These are phyloP conservation scores for Nicotiana benthamiana DNA, from an alignment of 257 asterid species.

Conservation along the genomic window DNA sequence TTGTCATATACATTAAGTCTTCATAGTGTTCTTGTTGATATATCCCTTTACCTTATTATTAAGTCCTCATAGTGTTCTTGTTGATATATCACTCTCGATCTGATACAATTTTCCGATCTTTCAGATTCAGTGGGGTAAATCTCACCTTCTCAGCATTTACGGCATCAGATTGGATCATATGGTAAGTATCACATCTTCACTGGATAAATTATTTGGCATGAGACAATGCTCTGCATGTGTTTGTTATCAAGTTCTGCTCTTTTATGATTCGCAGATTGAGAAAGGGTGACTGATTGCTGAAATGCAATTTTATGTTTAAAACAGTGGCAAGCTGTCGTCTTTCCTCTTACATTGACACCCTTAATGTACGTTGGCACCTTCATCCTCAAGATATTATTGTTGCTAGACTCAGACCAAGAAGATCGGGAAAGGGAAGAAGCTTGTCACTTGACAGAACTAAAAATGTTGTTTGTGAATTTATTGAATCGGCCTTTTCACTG, in stretches of 20 bases:
- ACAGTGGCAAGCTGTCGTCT: slow-evolving; percentile 92
- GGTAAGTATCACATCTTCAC: slow-evolving; percentile 37
- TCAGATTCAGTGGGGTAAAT: slow-evolving; percentile 55
- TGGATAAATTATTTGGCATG: neutral
- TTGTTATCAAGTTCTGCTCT: slow-evolving; percentile 25
- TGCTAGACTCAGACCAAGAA: slow-evolving; percentile 32
- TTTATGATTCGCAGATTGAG: slow-evolving; percentile 43
- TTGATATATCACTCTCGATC: neutral
- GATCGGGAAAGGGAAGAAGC: slow-evolving; percentile 29
- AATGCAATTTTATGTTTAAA: slow-evolving; percentile 59
- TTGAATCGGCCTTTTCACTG: slow-evolving; percentile 31
- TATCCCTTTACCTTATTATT: neutral
- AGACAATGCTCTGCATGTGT: slow-evolving; percentile 9
- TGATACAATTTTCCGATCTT: slow-evolving; percentile 6
- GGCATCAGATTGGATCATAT: slow-evolving; percentile 72
- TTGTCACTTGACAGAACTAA: slow-evolving; percentile 23
- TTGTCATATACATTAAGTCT: neutral
- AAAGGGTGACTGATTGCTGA: slow-evolving; percentile 62
- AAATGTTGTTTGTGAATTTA: slow-evolving; percentile 19
- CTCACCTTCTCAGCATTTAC: slow-evolving; percentile 38
- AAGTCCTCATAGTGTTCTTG: neutral
- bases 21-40: neutral
- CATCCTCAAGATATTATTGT: slow-evolving; percentile 30
- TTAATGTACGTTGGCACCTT: slow-evolving; percentile 79
- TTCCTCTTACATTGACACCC: slow-evolving; percentile 75